phyloP scores from a whole-genome alignment of 1,139 yeast genomes.

The Tardiomyces depauwii region DNA sequence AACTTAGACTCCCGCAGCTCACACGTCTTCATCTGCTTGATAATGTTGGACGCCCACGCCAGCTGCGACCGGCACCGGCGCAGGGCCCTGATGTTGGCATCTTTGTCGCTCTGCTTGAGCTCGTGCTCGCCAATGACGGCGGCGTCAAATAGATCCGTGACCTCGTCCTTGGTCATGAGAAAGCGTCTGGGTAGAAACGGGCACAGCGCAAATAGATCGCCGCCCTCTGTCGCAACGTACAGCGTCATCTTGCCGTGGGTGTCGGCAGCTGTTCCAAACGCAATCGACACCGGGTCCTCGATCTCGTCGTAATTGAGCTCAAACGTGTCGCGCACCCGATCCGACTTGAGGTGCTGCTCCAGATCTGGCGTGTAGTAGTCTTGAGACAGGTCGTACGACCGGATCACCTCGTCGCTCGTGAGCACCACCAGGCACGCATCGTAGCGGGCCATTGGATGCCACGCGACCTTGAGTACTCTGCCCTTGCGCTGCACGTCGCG shows the following conservation, averaged over 20 bases:
- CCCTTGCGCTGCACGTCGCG: constrained; percentile 2
- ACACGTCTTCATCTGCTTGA: constrained; percentile 13
- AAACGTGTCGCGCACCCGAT: background rate
- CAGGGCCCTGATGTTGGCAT: background rate
- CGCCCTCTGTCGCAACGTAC: constrained; percentile 38
- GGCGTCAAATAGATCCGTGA: constrained; percentile 32
- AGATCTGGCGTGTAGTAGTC: constrained; percentile 10
- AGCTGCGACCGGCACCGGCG: constrained; percentile 9
- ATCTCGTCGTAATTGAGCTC: constrained; percentile 2
- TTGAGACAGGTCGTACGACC: constrained; percentile 26
- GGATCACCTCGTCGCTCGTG: constrained; percentile 25
- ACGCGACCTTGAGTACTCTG: constrained; percentile 24
- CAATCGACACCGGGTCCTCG: constrained; percentile 28
- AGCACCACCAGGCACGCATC: constrained; percentile 34
- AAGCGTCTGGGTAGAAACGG: constrained; percentile 43
- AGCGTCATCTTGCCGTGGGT: constrained; percentile 35
- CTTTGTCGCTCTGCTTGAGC: background rate
- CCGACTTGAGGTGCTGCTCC: background rate
- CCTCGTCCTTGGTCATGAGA: constrained; percentile 25
- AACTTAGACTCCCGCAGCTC: constrained; percentile 1
- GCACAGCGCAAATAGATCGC: constrained; percentile 42
- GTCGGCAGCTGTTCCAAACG: constrained; percentile 35
- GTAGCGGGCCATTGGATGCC: constrained; percentile 34
- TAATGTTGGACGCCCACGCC: constrained; percentile 18
- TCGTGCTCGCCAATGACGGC: constrained; percentile 25